phyloP scores from a whole-genome alignment of 23 red algal species.

The Pyropia haitanensis region DNA sequence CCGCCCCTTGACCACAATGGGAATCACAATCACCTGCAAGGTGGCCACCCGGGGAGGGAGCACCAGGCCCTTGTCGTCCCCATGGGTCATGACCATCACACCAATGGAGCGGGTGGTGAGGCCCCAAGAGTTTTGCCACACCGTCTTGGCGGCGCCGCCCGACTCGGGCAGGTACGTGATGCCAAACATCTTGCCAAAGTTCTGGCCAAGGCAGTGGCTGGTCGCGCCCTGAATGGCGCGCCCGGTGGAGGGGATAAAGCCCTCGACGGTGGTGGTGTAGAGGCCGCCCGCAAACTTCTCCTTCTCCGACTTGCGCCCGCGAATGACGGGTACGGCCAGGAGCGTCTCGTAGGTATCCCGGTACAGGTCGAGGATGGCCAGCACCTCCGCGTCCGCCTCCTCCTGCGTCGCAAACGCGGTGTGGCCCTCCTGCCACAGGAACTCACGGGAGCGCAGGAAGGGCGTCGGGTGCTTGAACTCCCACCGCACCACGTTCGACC shows the following conservation, averaged over 20 bases:
- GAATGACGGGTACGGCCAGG: constrained; percentile 94
- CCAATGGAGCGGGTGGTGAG: constrained; percentile 86
- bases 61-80: constrained; percentile 91
- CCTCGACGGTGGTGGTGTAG: constrained; percentile 98
- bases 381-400: constrained; percentile 85
- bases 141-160: constrained; percentile 33
- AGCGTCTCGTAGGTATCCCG: constrained; percentile 88
- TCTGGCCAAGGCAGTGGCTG: constrained; percentile 94
- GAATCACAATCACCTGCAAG: constrained; percentile 81
- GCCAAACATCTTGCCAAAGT: constrained; percentile 97
- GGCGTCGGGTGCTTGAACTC: constrained; percentile 93
- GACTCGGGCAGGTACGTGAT: constrained; percentile 67
- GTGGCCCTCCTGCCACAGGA: constrained; percentile 99
- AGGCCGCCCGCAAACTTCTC: constrained; percentile 97
- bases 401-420: constrained; percentile 84
- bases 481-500: constrained; percentile 99
- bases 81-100: constrained; percentile 93
- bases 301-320: constrained; percentile 74
- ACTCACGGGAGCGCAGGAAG: constrained; percentile 97
- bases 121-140: constrained; percentile 98
- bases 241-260: constrained; percentile 85
- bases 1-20: constrained; percentile 62
- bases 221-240: constrained; percentile 94
- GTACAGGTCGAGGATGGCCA: constrained; percentile 84
- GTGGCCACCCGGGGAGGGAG: constrained; percentile 86